These are phyloP conservation scores for Blastomyces silverae DNA, from an alignment of 2,329 filamentous ascomycete genomes.

Conservation along the genomic window DNA sequence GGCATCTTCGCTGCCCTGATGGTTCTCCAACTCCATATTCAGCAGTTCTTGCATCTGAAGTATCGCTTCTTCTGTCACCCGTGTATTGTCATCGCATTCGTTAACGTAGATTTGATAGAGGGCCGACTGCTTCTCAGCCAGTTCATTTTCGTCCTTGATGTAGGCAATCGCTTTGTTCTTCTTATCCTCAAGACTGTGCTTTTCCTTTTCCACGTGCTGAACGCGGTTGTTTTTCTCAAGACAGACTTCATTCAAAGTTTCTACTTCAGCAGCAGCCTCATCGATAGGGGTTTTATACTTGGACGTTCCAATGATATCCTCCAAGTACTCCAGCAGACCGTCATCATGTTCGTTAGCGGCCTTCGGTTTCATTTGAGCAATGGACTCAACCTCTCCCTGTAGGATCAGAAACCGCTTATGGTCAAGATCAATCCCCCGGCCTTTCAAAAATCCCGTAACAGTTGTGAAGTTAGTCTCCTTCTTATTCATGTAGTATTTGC, in stretches of 20 bases:
- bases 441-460: conserved; percentile 79
- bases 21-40: conserved; percentile 81
- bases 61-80: conserved; percentile 83
- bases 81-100: conserved; percentile 81
- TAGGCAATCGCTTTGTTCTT: conserved; percentile 89
- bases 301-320: conserved; percentile 97
- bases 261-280: conserved; percentile 82
- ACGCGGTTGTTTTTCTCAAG: conserved; percentile 92
- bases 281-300: conserved; percentile 98
- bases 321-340: conserved; percentile 88
- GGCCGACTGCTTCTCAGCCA: conserved; percentile 79
- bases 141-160: conserved; percentile 87
- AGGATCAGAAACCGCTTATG: conserved; percentile 97
- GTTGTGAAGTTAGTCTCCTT: conserved; percentile 85
- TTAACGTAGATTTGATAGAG: conserved; percentile 87
- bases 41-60: conserved; percentile 83
- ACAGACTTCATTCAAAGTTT: conserved; percentile 88
- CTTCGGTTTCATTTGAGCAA: conserved; percentile 98
- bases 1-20: conserved; percentile 78
- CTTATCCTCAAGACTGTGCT: conserved; percentile 85
- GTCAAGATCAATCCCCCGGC: conserved; percentile 86
- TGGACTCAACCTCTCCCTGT: conserved; percentile 96
- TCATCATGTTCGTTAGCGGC: conserved; percentile 93
- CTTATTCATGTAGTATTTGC: conserved; percentile 95
- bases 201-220: conserved; percentile 97